Evolutionary conservation across 148 eudicot genomes (phyloP), one percentile per base, ranked within the genome.

Genomic region (Silene latifolia): DNA sequence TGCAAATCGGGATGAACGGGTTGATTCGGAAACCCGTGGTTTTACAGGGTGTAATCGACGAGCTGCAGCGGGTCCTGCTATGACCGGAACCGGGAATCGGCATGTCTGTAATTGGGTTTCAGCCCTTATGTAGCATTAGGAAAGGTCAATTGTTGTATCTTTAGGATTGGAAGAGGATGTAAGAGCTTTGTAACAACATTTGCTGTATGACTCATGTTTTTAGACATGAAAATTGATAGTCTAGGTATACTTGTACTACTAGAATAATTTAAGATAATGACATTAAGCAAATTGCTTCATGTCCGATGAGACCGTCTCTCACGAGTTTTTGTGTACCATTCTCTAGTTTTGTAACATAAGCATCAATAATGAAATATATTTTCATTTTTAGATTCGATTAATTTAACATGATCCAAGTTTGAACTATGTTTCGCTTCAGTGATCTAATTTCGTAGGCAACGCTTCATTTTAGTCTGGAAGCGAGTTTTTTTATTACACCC

Each of bases 11-110:
- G 70, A 88, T 90, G 85, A 88, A 90, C 54, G 96, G 92, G 53
- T 76, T 90, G 18, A 88, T 90, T 64, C 74, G 89, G 59, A 90
- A 90, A 76, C 96, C 96, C 10, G 90, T 89, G n/a, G 86, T 86
- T 18, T 80, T 89, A 19, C 88, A 82, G 65, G 93, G 88, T 53
- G 81, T 90, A n/a, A 78, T 87, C 20, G 92, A 90, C 15, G 96
- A 90, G 85, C 88, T 90, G 54, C 83, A 76, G 12, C 81, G 85
- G 72, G 84, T 90, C 67, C 82, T 89, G 1, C 74, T 64, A 73
- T 77, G 63, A 81, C 60, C 46, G 51, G 14, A 60, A 35, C 54
- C 35, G 35, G 35, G 35, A 21, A 57, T 32, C 35, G 35, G 29
- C 27, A 29, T 67, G 18, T 17, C 21, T 42, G 58, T 44, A 68